Percentiles rank a stretch among this genome's conserved stretches.
Evolutionary conservation across 177 flowering plant genomes (phyloP).

Genomic region (Tripterygium wilfordii): DNA sequence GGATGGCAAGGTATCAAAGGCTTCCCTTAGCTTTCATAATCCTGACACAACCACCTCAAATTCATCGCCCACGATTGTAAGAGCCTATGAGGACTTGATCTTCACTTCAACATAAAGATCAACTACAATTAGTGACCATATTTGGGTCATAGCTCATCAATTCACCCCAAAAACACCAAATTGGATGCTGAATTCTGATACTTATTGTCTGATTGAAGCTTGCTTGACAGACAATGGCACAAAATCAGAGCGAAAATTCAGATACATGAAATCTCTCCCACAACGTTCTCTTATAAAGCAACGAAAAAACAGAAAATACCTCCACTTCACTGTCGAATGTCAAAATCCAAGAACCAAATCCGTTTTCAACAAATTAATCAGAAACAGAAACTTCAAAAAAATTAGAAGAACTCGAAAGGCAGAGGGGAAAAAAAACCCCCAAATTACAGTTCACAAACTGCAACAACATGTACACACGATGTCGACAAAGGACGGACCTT

Average conservation of each 20-base stretch:
- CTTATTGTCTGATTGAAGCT: no score
- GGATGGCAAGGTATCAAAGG: constrained; percentile 26
- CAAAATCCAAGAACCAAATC: no score
- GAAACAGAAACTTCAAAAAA: no score
- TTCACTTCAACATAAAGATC: constrained; percentile 12
- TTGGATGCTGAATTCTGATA: no score
- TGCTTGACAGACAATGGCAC: no score
- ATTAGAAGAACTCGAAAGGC: neutral
- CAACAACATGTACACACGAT: neutral
- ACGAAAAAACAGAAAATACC: no score
- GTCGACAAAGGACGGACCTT: neutral
- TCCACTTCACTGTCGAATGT: no score
- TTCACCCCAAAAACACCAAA: neutral
- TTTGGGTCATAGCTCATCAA: neutral
- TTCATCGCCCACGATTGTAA: neutral
- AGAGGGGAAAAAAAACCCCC: neutral
- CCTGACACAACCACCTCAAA: constrained; percentile 5
- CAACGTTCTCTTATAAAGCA: no score
- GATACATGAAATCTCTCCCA: no score
- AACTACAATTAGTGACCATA: neutral
- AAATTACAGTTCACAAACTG: neutral
- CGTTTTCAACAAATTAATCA: no score
- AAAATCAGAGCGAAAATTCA: no score
- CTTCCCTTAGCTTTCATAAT: constrained; percentile 15
- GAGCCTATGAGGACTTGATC: constrained; percentile 5